phyloP scores from a whole-genome alignment of 306 rosid genomes.

The Fragaria iinumae region DNA sequence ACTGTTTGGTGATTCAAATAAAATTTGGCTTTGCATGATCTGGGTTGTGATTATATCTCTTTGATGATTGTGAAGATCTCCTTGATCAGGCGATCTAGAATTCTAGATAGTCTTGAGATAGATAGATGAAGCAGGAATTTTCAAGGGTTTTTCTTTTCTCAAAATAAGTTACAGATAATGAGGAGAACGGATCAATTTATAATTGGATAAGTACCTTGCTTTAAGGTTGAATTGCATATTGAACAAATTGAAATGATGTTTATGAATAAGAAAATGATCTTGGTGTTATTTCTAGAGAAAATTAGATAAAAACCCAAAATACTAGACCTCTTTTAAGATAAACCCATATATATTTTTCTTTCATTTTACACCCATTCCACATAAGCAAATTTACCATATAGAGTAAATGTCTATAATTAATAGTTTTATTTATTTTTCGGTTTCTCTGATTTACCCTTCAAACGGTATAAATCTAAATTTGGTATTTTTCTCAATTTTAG shows the following conservation, averaged over 20 bases:
- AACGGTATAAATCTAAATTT: too few species aligned
- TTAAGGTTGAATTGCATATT: not conserved
- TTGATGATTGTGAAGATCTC: not conserved
- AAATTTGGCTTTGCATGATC: not conserved
- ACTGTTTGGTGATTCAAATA: not conserved
- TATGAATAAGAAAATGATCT: not conserved
- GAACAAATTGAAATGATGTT: not conserved
- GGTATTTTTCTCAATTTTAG: too few species aligned
- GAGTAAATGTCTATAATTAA: too few species aligned
- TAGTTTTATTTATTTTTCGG: too few species aligned
- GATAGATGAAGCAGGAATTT: not conserved
- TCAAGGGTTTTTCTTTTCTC: not conserved
- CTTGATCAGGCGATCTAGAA: not conserved
- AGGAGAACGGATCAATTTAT: not conserved
- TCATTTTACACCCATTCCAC: too few species aligned
- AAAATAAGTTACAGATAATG: not conserved
- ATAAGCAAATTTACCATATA: too few species aligned
- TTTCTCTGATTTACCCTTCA: too few species aligned
- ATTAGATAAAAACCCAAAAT: too few species aligned
- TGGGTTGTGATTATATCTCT: not conserved
- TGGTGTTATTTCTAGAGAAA: not conserved
- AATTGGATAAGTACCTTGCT: not conserved
- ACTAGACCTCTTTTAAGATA: too few species aligned
- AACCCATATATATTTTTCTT: too few species aligned
- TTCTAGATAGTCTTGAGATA: not conserved